Conservation (phyloP, 2,329 filamentous ascomycete genomes). For the Botryosphaeria dothidea region DNA sequence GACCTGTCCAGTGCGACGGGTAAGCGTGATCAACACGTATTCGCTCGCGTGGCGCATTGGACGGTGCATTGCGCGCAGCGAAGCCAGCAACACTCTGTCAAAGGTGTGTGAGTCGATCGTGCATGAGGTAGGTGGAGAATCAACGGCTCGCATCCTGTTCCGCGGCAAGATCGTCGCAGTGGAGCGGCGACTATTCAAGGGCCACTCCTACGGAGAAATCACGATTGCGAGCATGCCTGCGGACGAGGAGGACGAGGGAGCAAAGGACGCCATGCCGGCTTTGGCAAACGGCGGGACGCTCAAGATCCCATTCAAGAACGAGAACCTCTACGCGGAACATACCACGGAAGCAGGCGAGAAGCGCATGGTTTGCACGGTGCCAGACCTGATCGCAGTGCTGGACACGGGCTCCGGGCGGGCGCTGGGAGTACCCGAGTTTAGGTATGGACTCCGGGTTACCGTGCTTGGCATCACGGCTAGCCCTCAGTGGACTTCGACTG, state of each 20-base stretch:
- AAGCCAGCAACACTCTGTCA: conserved; percentile 46
- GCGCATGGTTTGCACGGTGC: conserved; percentile 49
- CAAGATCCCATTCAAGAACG: conserved; percentile 73
- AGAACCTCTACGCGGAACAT: conserved; percentile 64
- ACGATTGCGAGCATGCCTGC: conserved; percentile 45
- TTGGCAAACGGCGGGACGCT: conserved; percentile 44
- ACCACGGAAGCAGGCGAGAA: conserved; percentile 35
- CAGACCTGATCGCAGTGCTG: conserved; percentile 25
- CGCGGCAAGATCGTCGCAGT: conserved; percentile 65
- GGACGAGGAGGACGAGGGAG: conserved; percentile 28
- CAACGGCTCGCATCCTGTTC: conserved; percentile 59
- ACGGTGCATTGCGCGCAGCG: conserved; percentile 56
- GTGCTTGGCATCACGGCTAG: conserved; percentile 19
- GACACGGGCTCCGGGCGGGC: conserved; percentile 15
- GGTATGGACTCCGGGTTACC: conserved; percentile 16
- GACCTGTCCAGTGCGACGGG: conserved; percentile 24
- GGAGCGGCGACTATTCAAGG: conserved; percentile 56
- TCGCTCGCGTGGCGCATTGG: conserved; percentile 57
- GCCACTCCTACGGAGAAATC: conserved; percentile 62
- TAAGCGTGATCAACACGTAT: conserved; percentile 41
- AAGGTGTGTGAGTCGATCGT: conserved; percentile 42
- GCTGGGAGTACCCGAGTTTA: conserved; percentile 18
- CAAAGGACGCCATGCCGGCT: conserved; percentile 16
- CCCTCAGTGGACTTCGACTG: conserved; percentile 17
- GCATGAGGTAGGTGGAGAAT: conserved; percentile 43